A percentile compares a stretch with the other conserved stretches of the same genome.
Conservation (phyloP, 495 filamentous ascomycete genomes). For the Lophium mytilinum region DNA sequence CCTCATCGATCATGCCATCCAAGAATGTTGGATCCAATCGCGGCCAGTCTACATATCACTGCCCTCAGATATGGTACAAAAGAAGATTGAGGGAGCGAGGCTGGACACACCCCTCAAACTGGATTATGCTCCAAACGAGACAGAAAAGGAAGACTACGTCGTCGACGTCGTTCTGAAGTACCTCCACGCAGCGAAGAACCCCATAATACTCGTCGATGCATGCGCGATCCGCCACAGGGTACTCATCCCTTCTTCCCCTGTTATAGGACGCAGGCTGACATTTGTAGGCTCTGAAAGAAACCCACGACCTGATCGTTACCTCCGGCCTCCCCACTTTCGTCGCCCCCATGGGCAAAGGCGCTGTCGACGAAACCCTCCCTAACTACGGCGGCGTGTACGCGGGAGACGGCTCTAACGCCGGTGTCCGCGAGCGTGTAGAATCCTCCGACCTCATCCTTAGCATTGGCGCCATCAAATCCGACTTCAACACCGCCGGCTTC, state of each 20-base stretch:
- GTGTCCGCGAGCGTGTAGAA: slow-evolving; percentile 67
- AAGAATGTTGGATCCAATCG: slow-evolving; percentile 59
- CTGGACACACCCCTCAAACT: slow-evolving; percentile 66
- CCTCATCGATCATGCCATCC: slow-evolving; percentile 72
- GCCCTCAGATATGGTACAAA: slow-evolving; percentile 75
- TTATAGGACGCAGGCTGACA: neutral
- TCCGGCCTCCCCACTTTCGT: slow-evolving; percentile 77
- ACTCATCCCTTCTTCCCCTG: neutral
- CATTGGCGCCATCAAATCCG: slow-evolving; percentile 76
- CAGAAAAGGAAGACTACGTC: slow-evolving; percentile 73
- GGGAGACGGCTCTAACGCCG: slow-evolving; percentile 64
- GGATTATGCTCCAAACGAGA: slow-evolving; percentile 52
- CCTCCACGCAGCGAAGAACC: slow-evolving; percentile 65
- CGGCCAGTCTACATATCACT: slow-evolving; percentile 67
- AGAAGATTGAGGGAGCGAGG: slow-evolving; percentile 66
- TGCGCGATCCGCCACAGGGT: slow-evolving; percentile 70
- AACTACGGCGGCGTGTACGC: slow-evolving; percentile 84
- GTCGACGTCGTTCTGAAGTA: slow-evolving; percentile 72
- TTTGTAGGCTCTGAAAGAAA: slow-evolving; percentile 51
- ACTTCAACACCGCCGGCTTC: slow-evolving; percentile 90
- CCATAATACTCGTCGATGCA: slow-evolving; percentile 83
- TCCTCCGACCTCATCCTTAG: slow-evolving; percentile 73
- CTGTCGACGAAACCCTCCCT: slow-evolving; percentile 66
- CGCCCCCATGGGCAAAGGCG: slow-evolving; percentile 87
- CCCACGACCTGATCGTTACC: slow-evolving; percentile 67